A percentile compares a stretch with the other conserved stretches of the same genome.
phyloP scores from a whole-genome alignment of 2,329 filamentous ascomycete species.

The Aspergillus unguis region DNA sequence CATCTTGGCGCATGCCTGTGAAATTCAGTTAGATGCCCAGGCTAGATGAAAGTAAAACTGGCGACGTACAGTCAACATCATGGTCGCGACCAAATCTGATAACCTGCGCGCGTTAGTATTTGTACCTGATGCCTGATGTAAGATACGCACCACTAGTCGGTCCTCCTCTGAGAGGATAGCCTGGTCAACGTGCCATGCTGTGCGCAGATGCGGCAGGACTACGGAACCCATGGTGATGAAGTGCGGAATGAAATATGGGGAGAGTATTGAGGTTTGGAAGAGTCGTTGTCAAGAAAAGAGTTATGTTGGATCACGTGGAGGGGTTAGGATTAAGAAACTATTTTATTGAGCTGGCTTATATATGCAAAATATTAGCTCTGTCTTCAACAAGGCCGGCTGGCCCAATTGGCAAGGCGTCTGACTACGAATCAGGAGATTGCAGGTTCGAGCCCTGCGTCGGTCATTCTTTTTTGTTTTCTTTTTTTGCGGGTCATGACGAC shows the following conservation, averaged over 20 bases:
- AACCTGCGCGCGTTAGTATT: constrained; percentile 49
- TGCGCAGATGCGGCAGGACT: constrained; percentile 83
- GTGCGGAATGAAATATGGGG: background rate
- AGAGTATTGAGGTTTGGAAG: background rate
- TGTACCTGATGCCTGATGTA: background rate
- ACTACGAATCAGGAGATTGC: constrained; percentile 53
- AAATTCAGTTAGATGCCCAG: constrained; percentile 16
- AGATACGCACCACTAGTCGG: constrained; percentile 54
- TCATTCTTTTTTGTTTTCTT: constrained; percentile 23
- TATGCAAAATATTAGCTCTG: background rate
- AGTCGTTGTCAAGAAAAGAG: background rate
- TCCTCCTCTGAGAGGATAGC: constrained; percentile 90
- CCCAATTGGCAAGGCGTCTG: constrained; percentile 47
- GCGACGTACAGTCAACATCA: constrained; percentile 63
- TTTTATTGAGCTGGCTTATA: background rate
- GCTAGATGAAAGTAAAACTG: background rate
- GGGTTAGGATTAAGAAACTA: background rate
- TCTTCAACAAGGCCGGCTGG: constrained; percentile 9
- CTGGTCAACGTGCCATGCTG: constrained; percentile 98
- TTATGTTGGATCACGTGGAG: constrained; percentile 1
- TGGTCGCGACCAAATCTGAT: constrained; percentile 90
- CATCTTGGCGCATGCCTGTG: constrained; percentile 72
- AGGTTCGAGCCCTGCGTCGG: constrained; percentile 46
- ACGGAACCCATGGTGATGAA: constrained; percentile 67
- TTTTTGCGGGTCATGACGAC: background rate